phyloP scores from a whole-genome alignment of 352 stramenopile genomes.

The Phytophthora cryptogea region DNA sequence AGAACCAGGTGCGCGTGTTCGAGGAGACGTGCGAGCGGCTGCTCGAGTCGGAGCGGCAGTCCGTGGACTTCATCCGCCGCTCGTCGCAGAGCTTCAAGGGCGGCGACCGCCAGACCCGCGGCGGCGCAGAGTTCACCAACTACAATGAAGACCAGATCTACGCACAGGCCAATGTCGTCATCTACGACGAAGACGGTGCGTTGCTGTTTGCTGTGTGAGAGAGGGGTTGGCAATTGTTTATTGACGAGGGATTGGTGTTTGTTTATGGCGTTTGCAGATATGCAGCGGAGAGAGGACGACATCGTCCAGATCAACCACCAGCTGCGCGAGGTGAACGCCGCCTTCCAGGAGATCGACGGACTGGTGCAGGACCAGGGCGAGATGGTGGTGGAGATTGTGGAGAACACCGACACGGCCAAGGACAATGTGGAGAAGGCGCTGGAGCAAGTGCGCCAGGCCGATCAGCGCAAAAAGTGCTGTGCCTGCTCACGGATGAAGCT shows the following conservation, averaged over 20 bases:
- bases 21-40: constrained; percentile 75
- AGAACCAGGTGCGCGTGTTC: constrained; percentile 77
- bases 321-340: constrained; percentile 82
- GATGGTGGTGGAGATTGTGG: constrained; percentile 78
- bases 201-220: constrained; percentile 6
- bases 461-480: constrained; percentile 73
- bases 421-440: constrained; percentile 77
- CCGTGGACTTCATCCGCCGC: constrained; percentile 79
- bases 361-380: constrained; percentile 86
- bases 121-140: constrained; percentile 60
- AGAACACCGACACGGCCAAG: constrained; percentile 80
- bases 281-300: constrained; percentile 81
- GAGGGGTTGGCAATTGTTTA: not conserved
- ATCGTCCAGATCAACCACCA: constrained; percentile 91
- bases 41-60: constrained; percentile 72
- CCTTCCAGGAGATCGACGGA: constrained; percentile 84
- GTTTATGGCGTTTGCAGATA: constrained; percentile 41
- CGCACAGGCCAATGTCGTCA: constrained; percentile 80
- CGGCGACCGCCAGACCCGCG: constrained; percentile 34
- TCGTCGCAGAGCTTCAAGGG: constrained; percentile 76
- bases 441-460: constrained; percentile 72
- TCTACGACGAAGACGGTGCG: constrained; percentile 87
- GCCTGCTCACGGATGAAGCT: constrained; percentile 70
- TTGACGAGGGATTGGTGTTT: constrained; percentile 4
- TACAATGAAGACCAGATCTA: constrained; percentile 91